These are phyloP conservation scores for Chimonanthus praecox DNA, from an alignment of 164 flowering plant species.

Conservation along the genomic window DNA sequence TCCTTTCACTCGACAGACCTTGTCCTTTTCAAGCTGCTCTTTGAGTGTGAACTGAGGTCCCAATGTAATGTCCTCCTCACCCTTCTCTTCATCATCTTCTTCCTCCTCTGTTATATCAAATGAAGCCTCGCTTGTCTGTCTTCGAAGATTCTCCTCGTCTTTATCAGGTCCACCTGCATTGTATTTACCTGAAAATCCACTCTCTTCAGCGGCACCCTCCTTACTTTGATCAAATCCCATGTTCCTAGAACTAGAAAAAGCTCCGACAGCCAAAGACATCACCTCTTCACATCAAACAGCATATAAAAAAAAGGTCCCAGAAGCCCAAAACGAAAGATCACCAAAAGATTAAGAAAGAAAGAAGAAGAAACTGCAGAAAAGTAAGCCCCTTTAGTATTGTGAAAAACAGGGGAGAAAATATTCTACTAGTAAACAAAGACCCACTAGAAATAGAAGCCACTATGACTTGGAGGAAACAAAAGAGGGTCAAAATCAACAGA, in stretches of 20 bases:
- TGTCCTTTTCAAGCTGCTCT: slow-evolving; percentile 73
- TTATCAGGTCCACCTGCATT: slow-evolving; percentile 14
- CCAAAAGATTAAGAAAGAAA: not conserved
- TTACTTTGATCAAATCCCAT: slow-evolving; percentile 35
- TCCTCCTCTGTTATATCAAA: slow-evolving; percentile 39
- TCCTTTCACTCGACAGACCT: slow-evolving; percentile 33
- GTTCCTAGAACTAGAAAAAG: slow-evolving; percentile 29
- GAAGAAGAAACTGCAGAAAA: not conserved
- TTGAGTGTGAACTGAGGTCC: slow-evolving; percentile 76
- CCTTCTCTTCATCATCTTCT: slow-evolving; percentile 35
- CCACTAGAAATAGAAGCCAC: not conserved
- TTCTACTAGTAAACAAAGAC: not conserved
- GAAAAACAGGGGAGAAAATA: not conserved
- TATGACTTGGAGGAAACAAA: not conserved
- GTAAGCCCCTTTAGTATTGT: not conserved
- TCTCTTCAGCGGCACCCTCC: slow-evolving; percentile 15
- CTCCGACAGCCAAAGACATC: slow-evolving; percentile 34
- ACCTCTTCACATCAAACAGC: not conserved
- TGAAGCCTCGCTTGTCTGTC: slow-evolving; percentile 41
- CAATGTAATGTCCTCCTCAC: slow-evolving; percentile 27
- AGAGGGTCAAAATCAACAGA: not conserved
- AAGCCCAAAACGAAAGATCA: not conserved
- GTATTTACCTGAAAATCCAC: not conserved
- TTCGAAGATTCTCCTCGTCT: slow-evolving; percentile 14
- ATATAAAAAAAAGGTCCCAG: not conserved